Evolutionary conservation across 495 filamentous ascomycete species (phyloP).

Genomic region (Lasiosphaeriaceae sp.): DNA sequence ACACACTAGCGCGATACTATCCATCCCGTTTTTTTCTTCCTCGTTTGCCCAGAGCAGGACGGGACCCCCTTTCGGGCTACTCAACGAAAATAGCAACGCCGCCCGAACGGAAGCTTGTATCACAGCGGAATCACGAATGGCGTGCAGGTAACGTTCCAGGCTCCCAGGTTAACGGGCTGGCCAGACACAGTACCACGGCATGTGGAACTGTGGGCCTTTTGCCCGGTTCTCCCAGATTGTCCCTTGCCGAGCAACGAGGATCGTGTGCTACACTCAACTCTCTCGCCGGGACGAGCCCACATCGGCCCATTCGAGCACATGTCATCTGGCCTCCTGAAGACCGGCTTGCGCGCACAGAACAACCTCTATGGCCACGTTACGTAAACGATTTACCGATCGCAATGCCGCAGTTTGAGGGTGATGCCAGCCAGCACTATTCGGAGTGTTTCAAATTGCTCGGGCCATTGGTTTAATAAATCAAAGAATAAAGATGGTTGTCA

Average conservation of each 20-base stretch:
- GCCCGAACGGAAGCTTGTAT: not conserved
- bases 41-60: not conserved
- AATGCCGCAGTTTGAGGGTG: too few relatives aligned
- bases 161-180: not conserved
- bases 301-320: too few relatives aligned
- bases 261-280: not conserved
- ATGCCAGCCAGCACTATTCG: too few relatives aligned
- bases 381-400: too few relatives aligned
- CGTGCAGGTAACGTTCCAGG: conserved; percentile 16
- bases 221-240: conserved; percentile 13
- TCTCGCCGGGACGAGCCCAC: too few relatives aligned
- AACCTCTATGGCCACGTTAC: too few relatives aligned
- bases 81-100: conserved; percentile 7
- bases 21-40: conserved; percentile 1
- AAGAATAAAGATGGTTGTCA: not conserved
- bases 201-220: conserved; percentile 6
- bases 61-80: not conserved
- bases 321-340: too few relatives aligned
- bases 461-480: not conserved
- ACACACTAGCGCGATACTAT: conserved; percentile 2
- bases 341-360: too few relatives aligned
- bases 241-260: not conserved
- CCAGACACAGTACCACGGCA: not conserved
- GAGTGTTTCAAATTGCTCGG: too few relatives aligned
- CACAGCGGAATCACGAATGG: not conserved